phyloP scores from a whole-genome alignment of 306 rosid genomes.

The Medicago lupulina region DNA sequence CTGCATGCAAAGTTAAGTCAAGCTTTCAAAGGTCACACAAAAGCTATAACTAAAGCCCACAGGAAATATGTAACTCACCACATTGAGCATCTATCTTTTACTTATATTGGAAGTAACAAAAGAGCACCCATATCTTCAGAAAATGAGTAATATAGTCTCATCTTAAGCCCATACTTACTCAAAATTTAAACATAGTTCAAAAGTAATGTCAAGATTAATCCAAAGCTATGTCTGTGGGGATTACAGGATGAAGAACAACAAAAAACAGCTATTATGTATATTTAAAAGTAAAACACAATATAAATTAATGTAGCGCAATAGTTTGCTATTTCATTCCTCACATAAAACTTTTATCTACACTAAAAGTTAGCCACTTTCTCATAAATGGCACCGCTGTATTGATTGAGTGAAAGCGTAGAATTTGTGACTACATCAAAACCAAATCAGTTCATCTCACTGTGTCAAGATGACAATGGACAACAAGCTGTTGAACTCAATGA shows the following conservation, averaged over 20 bases:
- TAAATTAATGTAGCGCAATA: conserved; percentile 34
- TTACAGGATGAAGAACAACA: too few relatives aligned
- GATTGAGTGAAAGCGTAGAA: not conserved
- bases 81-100: not conserved
- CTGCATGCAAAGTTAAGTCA: too few relatives aligned
- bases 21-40: not conserved
- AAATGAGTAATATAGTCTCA: conserved; percentile 1
- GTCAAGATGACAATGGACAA: conserved; percentile 48
- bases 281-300: conserved; percentile 34
- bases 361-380: conserved; percentile 19
- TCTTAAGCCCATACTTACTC: conserved; percentile 26
- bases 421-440: not conserved
- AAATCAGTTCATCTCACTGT: conserved; percentile 13
- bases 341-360: conserved; percentile 39
- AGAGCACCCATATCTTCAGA: conserved; percentile 6
- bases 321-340: conserved; percentile 42
- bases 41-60: too few relatives aligned
- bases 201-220: conserved; percentile 11
- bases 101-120: not conserved
- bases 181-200: conserved; percentile 6
- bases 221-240: not conserved
- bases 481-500: conserved; percentile 63
- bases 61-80: not conserved
- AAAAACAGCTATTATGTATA: not conserved
- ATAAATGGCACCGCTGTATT: not conserved